Evolutionary conservation across 202 grass and related monocot species (phyloP), one percentile per base, ranked within the genome.

Genomic region (Panicum hallii): DNA sequence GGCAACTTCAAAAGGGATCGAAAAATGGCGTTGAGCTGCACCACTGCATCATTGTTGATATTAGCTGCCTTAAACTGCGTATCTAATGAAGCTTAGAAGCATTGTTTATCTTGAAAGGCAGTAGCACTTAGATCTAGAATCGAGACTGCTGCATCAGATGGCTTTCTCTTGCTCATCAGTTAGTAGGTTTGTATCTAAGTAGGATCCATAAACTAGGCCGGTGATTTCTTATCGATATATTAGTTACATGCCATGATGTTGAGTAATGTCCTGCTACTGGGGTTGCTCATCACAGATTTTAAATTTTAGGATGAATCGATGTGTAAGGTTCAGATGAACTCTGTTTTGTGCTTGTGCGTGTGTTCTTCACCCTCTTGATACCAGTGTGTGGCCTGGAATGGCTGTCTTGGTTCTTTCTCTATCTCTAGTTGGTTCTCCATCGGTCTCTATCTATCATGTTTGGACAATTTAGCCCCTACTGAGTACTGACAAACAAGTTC

Each of bases 21-120:
- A 94, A 80, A 98, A 98, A 71, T 89, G 93, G 87, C 80, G 69
- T 84, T 94, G 79, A 99, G 57, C 45, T 74, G 69, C 53, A 72
- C 63, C 64, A 50, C 50, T 26, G 26, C 26, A 26, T 26, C 26
- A 26, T 26, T 26, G 26, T 26, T 26, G 26, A 26, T 26, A 26
- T 26, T 26, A 42, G 58, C 45, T 68, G 11, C 64, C 74, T 10
- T 67, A 15, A 56, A 54, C 46, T 65, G 22, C 41, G 26, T 50
- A 32, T 52, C 11, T 16, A 15, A 5, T 28, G 19, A 70, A 65
- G 52, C 49, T 78, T 76, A 62, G 17, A 47, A 40, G 32, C 3
- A 71, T 15, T 6, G 15, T 44, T 49, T 78, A 52, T 44, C 53
- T 63, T 87, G 58, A 70, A 83, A 72, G 54, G 47, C 67, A 70